These are phyloP conservation scores for Leccinum fibrillosum DNA, from an alignment of 768 basidiomycete genomes.

Conservation along the genomic window DNA sequence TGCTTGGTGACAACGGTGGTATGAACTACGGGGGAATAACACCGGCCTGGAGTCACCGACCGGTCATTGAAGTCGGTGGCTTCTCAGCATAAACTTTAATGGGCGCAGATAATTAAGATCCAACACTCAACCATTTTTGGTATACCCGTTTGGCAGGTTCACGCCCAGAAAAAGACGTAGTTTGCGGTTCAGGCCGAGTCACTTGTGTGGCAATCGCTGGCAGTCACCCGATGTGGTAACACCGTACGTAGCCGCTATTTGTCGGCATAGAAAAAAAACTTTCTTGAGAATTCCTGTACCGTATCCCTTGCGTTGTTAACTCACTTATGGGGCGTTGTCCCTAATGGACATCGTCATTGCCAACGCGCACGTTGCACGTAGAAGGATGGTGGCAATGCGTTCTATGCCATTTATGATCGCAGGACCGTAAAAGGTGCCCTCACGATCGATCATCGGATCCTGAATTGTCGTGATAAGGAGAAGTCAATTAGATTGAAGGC, in stretches of 20 bases:
- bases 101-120: conserved; percentile 1
- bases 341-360: not conserved
- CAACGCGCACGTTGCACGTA: not conserved
- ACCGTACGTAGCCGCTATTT: conserved; percentile 20
- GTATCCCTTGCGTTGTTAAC: conserved; percentile 17
- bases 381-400: not conserved
- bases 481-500: conserved; percentile 8
- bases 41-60: conserved; percentile 1
- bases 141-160: not conserved
- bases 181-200: conserved; percentile 2
- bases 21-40: conserved; percentile 13
- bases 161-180: not conserved
- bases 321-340: conserved; percentile 17
- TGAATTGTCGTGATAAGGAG: not conserved
- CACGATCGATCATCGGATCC: not conserved
- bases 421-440: not conserved
- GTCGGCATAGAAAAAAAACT: conserved; percentile 13
- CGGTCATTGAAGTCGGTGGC: not conserved
- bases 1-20: conserved; percentile 12
- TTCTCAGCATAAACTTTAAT: not conserved
- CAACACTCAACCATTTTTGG: conserved; percentile 1
- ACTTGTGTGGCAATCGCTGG: not conserved
- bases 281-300: conserved; percentile 20
- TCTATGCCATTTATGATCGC: not conserved
- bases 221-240: conserved; percentile 15